phyloP scores from a whole-genome alignment of 345 rosid species.

The Combretum micranthum region DNA sequence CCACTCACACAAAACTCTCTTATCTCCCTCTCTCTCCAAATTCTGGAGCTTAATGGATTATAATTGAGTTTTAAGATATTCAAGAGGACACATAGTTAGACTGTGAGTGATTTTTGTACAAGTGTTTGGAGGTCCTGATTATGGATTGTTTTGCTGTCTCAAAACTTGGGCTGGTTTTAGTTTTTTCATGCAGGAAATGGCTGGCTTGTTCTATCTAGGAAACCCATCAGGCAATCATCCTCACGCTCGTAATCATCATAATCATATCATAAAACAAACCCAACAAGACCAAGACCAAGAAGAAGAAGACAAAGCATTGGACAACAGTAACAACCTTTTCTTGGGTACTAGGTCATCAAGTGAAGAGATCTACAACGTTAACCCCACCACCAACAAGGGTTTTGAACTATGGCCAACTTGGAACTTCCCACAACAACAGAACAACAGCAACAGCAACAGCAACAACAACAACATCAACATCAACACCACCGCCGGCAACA shows the following conservation, averaged over 20 bases:
- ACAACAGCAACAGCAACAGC: conserved; percentile 42
- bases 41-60: no score
- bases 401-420: conserved; percentile 11
- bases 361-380: conserved; percentile 6
- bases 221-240: conserved; percentile 14
- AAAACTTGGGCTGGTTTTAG: no score
- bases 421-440: conserved; percentile 32
- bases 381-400: conserved; percentile 8
- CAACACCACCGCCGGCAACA: conserved; percentile 17
- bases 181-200: conserved; percentile 36
- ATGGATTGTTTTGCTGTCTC: conserved; percentile 2
- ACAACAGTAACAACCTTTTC: background rate
- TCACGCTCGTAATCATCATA: no score
- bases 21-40: no score
- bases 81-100: no score
- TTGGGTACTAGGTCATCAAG: no score
- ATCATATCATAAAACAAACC: background rate
- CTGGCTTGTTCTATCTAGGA: conserved; percentile 85
- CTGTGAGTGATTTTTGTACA: no score
- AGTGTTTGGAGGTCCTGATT: background rate
- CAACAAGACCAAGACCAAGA: conserved; percentile 5
- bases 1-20: no score
- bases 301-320: background rate
- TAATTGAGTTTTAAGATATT: no score
- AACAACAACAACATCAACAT: conserved; percentile 34